Conservation (phyloP, 805 yeast species). For the Barnettozyma vustinii region DNA sequence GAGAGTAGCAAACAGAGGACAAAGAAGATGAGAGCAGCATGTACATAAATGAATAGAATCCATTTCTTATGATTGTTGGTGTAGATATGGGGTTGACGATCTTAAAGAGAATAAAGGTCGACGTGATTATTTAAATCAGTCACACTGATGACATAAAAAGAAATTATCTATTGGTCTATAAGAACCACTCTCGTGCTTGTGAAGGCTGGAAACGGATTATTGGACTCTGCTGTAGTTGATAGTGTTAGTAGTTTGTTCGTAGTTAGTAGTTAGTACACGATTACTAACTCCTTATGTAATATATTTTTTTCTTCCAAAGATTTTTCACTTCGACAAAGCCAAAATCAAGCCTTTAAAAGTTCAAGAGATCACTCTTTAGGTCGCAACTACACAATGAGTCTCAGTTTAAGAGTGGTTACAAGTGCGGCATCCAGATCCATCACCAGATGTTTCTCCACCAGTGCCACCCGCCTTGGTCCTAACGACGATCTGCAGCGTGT, state of each 20-base stretch:
- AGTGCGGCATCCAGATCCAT: not conserved
- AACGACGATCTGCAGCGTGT: slow-evolving; percentile 24
- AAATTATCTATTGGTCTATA: too few relatives aligned
- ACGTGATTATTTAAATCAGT: too few relatives aligned
- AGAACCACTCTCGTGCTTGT: too few relatives aligned
- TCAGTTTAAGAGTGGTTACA: not conserved
- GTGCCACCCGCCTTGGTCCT: slow-evolving; percentile 16
- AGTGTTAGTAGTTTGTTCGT: too few relatives aligned
- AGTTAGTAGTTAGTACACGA: too few relatives aligned
- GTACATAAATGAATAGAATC: not conserved
- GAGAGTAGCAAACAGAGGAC: slow-evolving; percentile 4
- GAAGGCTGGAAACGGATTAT: too few relatives aligned
- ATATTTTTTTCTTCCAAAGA: not conserved
- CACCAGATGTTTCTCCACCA: slow-evolving; percentile 15
- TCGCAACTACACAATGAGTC: not conserved
- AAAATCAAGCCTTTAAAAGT: not conserved
- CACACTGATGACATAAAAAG: too few relatives aligned
- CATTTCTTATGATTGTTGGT: not conserved
- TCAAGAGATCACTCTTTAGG: not conserved
- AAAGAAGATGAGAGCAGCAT: not conserved
- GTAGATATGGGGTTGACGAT: too few relatives aligned
- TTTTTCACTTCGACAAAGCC: not conserved
- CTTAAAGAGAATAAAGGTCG: too few relatives aligned
- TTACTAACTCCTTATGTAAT: not conserved
- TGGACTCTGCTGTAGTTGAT: too few relatives aligned